Evolutionary conservation across 1,139 yeast species (phyloP), one percentile per base, ranked within the genome.

Genomic region (Debaryomyces fabryi): DNA sequence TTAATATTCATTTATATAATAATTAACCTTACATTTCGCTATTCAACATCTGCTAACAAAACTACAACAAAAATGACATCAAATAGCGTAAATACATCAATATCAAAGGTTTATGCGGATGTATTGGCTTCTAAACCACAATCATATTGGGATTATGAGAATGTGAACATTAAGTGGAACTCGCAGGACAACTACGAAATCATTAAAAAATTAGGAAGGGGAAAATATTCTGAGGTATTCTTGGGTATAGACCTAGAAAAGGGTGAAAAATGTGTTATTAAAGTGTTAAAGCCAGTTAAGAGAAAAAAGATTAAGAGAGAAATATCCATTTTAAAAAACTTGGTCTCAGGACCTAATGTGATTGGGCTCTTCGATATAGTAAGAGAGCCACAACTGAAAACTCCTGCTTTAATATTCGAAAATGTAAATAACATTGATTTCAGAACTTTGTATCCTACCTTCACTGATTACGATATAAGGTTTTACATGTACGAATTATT

Each of bases 221-320:
- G 81, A 5, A 76, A 74, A 54, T 76, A 76, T 56, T 74, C 79
- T 8, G 81, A 76, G 55, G 81, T 76, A 9, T 76, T 76, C 46
- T 60, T 74, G 35, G 78, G 78, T 0, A 59, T 72, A 12, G 74
- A 72, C 42, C 54, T 72, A 38, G 56, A 58, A 10, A 60, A 61
- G 45, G 71, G 70, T 1, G 62, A 60, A 43, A 78, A 80, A 38
- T 83, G 86, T 58, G 97, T 95, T 44, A 90, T 95, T 61, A 95
- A 95, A 66, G 98, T 93, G 55, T 80, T 95, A 60, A 95, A 95
- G 67, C 99, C 99, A 2, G 98, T 95, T 41, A 93, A 93, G 71
- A 81, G 95, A 69, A 93, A 93, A 79, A 95, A 95, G 76, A 93
- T 95, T 58, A 90, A 89, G 74, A 80, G 99, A 59, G 99, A 95